phyloP scores from a whole-genome alignment of 768 basidiomycete genomes.

The Boletus tomentosulus region DNA sequence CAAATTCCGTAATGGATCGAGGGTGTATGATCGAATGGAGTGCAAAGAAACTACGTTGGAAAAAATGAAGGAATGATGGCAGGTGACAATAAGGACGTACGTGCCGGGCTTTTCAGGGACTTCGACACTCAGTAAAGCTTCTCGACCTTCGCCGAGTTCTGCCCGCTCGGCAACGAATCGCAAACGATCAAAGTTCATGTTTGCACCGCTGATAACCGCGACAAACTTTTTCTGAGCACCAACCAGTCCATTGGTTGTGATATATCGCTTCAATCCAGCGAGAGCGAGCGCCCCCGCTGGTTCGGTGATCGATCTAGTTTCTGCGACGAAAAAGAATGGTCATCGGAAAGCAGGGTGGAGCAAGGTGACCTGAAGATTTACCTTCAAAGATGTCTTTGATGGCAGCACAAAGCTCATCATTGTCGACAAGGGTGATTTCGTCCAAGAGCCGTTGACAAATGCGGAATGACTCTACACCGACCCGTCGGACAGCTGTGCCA shows the following conservation, averaged over 20 bases:
- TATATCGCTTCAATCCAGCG: constrained; percentile 88
- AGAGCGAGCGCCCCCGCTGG: constrained; percentile 92
- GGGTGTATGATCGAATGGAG: constrained; percentile 87
- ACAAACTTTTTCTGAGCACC: constrained; percentile 87
- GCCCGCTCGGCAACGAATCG: constrained; percentile 99
- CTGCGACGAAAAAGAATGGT: constrained; percentile 28
- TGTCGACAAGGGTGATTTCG: constrained; percentile 77
- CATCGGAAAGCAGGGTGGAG: background rate
- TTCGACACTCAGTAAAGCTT: constrained; percentile 90
- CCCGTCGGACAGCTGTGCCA: constrained; percentile 94
- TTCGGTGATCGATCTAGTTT: constrained; percentile 94
- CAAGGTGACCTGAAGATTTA: constrained; percentile 27
- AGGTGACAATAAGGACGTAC: constrained; percentile 37
- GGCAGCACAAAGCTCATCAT: constrained; percentile 96
- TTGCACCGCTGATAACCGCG: constrained; percentile 90
- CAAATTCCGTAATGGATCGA: constrained; percentile 91
- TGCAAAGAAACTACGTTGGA: constrained; percentile 65
- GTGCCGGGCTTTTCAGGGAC: constrained; percentile 92
- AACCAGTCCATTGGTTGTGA: constrained; percentile 73
- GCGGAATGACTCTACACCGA: constrained; percentile 92
- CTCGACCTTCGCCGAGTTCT: constrained; percentile 91
- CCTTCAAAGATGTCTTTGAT: constrained; percentile 99
- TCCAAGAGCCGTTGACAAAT: constrained; percentile 85
- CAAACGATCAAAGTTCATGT: constrained; percentile 97
- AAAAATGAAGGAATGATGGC: background rate